Conservation (phyloP, 805 yeast species). For the Candida rishiriensis region DNA sequence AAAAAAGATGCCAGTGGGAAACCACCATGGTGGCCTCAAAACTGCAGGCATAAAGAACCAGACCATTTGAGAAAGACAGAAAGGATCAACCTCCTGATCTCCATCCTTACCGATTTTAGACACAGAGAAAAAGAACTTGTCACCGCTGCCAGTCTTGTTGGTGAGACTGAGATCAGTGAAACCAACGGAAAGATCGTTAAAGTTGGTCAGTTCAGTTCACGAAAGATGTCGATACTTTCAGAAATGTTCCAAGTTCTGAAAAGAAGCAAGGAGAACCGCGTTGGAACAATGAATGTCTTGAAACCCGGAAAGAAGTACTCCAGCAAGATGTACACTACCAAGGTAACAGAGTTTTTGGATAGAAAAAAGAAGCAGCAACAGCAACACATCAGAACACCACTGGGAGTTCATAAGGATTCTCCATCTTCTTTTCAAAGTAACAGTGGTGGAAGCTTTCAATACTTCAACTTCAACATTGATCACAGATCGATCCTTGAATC, state of each 20-base stretch:
- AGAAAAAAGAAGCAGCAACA: not conserved
- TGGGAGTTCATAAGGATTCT: not conserved
- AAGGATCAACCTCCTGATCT: constrained; percentile 45
- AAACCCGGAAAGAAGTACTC: constrained; percentile 31
- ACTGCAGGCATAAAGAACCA: constrained; percentile 62
- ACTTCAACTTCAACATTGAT: not conserved
- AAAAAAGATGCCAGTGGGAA: constrained; percentile 42
- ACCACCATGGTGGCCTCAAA: constrained; percentile 72
- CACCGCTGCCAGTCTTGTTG: constrained; percentile 20
- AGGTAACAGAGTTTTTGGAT: not conserved
- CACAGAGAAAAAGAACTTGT: constrained; percentile 17
- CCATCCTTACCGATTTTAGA: constrained; percentile 30
- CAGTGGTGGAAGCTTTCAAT: not conserved
- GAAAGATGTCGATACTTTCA: constrained; percentile 19
- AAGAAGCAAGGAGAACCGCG: constrained; percentile 1
- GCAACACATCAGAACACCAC: not conserved
- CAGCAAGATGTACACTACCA: constrained; percentile 17
- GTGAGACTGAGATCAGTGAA: constrained; percentile 14
- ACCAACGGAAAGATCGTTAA: constrained; percentile 10
- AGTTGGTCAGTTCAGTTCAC: constrained; percentile 16
- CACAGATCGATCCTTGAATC: no score
- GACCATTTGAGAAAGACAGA: constrained; percentile 64
- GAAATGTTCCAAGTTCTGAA: constrained; percentile 25
- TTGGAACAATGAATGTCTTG: constrained; percentile 16
- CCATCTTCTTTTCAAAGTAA: not conserved